phyloP scores from a whole-genome alignment of 139 green algal species.

The Choricystis sp. region DNA sequence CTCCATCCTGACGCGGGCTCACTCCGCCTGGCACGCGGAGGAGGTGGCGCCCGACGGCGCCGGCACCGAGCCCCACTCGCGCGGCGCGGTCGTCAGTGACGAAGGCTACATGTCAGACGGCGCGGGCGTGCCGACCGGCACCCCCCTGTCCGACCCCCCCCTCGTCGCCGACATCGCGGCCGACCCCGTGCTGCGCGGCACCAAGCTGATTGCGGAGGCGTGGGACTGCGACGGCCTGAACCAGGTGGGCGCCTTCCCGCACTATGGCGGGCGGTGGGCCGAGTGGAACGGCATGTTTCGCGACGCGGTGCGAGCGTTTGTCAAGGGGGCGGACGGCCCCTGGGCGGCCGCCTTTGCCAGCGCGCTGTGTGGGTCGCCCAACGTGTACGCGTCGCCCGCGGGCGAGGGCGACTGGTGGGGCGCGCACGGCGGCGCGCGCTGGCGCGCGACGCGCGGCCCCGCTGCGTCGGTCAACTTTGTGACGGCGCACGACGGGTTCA shows the following conservation, averaged over 20 bases:
- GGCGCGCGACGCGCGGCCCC: slow-evolving; percentile 54
- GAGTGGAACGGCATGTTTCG: slow-evolving; percentile 97
- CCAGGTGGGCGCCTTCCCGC: slow-evolving; percentile 90
- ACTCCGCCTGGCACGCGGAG: slow-evolving; percentile 50
- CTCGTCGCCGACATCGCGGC: slow-evolving; percentile 80
- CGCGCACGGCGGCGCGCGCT: slow-evolving; percentile 36
- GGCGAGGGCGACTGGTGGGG: slow-evolving; percentile 29
- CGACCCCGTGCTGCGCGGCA: slow-evolving; percentile 73
- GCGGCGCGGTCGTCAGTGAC: background rate
- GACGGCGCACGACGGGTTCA: slow-evolving; percentile 94
- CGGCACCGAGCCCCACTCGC: background rate
- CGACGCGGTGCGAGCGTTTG: slow-evolving; percentile 74
- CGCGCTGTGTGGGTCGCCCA: slow-evolving; percentile 58
- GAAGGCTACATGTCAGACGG: slow-evolving; percentile 47
- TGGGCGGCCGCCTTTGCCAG: slow-evolving; percentile 64
- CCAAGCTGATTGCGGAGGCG: slow-evolving; percentile 94
- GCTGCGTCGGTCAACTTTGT: slow-evolving; percentile 89
- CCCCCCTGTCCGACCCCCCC: slow-evolving; percentile 70
- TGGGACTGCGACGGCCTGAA: slow-evolving; percentile 97
- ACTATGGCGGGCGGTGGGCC: slow-evolving; percentile 84
- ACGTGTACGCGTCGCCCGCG: slow-evolving; percentile 50
- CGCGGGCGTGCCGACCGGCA: slow-evolving; percentile 66
- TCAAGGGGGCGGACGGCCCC: slow-evolving; percentile 76
- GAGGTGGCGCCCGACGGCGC: slow-evolving; percentile 4
- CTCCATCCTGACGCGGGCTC: slow-evolving; percentile 84